Evolutionary conservation across 169 alveolate species (phyloP), one percentile per base, ranked within the genome.

Genomic region (Cryptosporidium ubiquitum): DNA sequence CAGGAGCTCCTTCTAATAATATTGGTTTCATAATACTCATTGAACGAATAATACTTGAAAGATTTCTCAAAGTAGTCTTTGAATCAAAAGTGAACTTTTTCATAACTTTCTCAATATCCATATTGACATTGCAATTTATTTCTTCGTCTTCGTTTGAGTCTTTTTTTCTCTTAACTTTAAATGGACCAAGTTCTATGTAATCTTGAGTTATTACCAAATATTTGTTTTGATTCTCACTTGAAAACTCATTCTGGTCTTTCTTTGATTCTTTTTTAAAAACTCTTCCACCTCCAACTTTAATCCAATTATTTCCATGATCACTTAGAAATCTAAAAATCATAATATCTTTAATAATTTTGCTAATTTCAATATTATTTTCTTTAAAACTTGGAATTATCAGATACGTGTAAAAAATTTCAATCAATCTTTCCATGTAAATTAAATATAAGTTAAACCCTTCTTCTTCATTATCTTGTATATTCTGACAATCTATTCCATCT

Each of bases 1-100:
- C 99, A 5, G 99, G 99, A 16, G 99, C 97, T 9, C 99, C 99
- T 92, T 97, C 99, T 16, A 98, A 94, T 58, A 98, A 93, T 52
- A 98, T 96, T 5, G 99, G 97, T 58, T 96, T 94, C 31, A 91
- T 91, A 37, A 97, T 91, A 74, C 93, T 91, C 95, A 97, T 84
- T 16, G 98, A 99, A 42, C 99, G 93, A 18, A 97, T 91, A 39
- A 97, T 94, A 84, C 97, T 94, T 52, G 96, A 94, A 47, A 97
- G 84, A 92, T 97, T 98, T 57, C 92, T 91, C 69, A 96, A 95
- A 49, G 98, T 92, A 9, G 98, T 96, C 16, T 94, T 95, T 0
- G 98, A 96, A 18, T 94, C 95, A 85, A 97, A 96, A 51, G 96
- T 95, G 74, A 95, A 97, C 23, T 85, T 69, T 55, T n/a, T 37